These are phyloP conservation scores for Metschnikowia orientalis DNA, from an alignment of 805 yeast species.

Conservation along the genomic window DNA sequence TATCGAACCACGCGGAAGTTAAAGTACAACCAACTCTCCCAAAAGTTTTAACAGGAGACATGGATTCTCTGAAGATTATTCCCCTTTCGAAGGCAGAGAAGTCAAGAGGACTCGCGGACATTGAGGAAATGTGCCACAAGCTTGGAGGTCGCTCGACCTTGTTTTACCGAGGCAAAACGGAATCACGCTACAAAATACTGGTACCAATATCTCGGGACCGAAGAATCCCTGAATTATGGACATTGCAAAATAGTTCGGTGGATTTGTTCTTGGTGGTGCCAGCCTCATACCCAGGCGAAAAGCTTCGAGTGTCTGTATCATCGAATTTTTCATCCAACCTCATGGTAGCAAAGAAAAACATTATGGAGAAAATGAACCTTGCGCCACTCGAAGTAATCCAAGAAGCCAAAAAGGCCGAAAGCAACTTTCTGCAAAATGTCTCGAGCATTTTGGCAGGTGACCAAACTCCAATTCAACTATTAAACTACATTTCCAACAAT, in stretches of 20 bases:
- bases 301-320: constrained; percentile 23
- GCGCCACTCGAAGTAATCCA: constrained; percentile 18
- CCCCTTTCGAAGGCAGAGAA: not conserved
- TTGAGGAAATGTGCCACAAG: constrained; percentile 28
- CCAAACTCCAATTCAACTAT: constrained; percentile 21
- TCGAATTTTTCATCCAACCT: constrained; percentile 30
- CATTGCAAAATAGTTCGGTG: constrained; percentile 17
- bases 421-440: constrained; percentile 24
- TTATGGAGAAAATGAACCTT: constrained; percentile 12
- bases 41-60: too few relatives aligned
- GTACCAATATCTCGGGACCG: constrained; percentile 23
- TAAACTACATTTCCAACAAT: constrained; percentile 33
- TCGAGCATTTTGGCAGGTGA: constrained; percentile 13
- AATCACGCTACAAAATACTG: constrained; percentile 29
- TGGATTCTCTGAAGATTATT: too few relatives aligned
- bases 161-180: constrained; percentile 24
- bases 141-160: constrained; percentile 23
- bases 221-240: constrained; percentile 30
- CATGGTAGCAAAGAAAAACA: constrained; percentile 21
- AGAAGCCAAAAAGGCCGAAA: constrained; percentile 27
- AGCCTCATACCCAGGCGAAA: constrained; percentile 27
- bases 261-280: constrained; percentile 35
- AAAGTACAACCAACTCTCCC: too few relatives aligned
- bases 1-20: too few relatives aligned
- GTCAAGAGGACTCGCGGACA: not conserved